Evolutionary conservation across 169 alveolate genomes (phyloP), one percentile per base, ranked within the genome.

Genomic region (Plasmodium reichenowi): DNA sequence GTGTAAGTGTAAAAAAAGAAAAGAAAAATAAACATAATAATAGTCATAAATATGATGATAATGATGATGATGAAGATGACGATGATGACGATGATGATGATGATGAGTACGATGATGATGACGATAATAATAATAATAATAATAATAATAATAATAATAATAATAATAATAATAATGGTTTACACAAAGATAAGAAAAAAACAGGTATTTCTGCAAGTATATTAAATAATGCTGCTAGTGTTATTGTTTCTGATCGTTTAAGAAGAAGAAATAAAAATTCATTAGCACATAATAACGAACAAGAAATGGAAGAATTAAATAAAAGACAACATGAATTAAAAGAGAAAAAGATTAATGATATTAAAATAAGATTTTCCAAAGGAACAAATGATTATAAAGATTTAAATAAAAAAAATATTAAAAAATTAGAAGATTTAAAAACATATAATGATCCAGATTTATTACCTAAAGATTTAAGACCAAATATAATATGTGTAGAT

Each of bases 401-500:
- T 64, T 56, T 93, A 54, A 94, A 93, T 78, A 96, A 93, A 88
- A 94, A 86, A 71, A 94, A 89, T 45, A 94, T 93, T n/a, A 95
- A 95, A 86, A 95, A 95, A 66, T 90, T 97, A 95, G 97, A 94
- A 86, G 95, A 96, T 66, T 72, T 97, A 63, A 93, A 91, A 50
- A 85, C 97, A 63, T 97, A 95, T 88, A 92, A 94, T 52, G 93
- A 91, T 45, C 93, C 96, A 2, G 96, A 93, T 70, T 86, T 95
- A 22, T 80, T 97, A 68, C 97, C 99, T 4, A 76, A 87, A 29
- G 98, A 96, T 60, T 64, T 97, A 45, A 94, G 89, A 56, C 93
- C 97, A 48, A 95, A 96, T 60, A 88, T 93, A 70, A 95, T 97
- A 38, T 96, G 78, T 63, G 95, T 97, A 26, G 98, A 96, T 60